Percentiles rank a stretch among this genome's conserved stretches.
phyloP scores from a whole-genome alignment of 306 rosid species.

The barrel medic (Medicago truncatula) region DNA sequence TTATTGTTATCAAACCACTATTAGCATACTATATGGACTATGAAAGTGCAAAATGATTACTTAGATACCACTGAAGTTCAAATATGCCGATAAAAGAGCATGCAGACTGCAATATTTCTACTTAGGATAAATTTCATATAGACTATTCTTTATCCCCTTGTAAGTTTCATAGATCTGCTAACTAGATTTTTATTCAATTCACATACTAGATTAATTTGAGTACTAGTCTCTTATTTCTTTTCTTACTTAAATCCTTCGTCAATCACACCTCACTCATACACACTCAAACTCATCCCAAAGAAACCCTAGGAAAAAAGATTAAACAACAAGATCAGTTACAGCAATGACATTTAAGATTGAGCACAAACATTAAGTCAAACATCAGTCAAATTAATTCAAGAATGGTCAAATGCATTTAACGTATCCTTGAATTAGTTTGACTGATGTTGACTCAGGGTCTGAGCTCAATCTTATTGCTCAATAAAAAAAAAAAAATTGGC shows the following conservation, averaged over 20 bases:
- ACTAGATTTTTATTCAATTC: neutral
- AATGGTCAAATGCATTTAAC: too few species aligned
- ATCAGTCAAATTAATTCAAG: slow-evolving; percentile 12
- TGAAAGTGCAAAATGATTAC: neutral
- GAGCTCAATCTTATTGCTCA: too few species aligned
- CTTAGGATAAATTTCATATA: neutral
- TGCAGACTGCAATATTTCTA: neutral
- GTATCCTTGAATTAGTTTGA: too few species aligned
- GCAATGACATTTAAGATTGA: neutral
- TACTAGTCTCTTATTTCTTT: neutral
- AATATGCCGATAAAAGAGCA: slow-evolving; percentile 8
- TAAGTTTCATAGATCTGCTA: neutral
- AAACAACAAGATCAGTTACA: neutral
- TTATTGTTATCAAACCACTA: neutral
- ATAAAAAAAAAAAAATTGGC: too few species aligned
- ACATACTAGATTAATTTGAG: neutral
- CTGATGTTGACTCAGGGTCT: too few species aligned
- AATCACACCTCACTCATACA: neutral
- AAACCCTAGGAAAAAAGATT: neutral
- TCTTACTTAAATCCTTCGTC: neutral
- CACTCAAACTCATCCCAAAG: slow-evolving; percentile 22
- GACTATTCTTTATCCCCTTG: neutral
- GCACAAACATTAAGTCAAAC: neutral
- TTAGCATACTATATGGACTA: neutral
- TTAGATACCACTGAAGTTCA: neutral